A percentile compares a stretch with the other conserved stretches of the same genome.
phyloP scores from a whole-genome alignment of 805 yeast genomes.

The Tanozyma kutaoensis region DNA sequence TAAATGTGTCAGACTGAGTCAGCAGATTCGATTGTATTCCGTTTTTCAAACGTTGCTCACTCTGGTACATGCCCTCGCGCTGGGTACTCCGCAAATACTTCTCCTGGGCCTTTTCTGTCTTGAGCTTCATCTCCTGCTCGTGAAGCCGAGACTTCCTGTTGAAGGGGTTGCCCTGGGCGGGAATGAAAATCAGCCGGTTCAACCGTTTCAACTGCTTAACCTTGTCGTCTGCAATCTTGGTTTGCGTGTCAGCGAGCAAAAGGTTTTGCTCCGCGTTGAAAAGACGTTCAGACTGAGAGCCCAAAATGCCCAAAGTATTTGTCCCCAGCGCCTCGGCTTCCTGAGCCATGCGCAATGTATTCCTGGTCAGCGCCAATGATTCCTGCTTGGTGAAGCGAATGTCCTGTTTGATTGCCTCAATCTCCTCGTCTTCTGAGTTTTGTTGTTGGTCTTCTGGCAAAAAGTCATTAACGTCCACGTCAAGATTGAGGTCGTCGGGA shows the following conservation, averaged over 20 bases:
- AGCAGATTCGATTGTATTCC: constrained; percentile 40
- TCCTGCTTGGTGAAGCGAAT: constrained; percentile 77
- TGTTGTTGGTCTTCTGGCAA: constrained; percentile 21
- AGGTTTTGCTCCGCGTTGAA: constrained; percentile 69
- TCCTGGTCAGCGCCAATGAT: constrained; percentile 73
- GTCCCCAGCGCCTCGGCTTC: constrained; percentile 33
- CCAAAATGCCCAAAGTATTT: constrained; percentile 83
- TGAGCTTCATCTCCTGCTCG: constrained; percentile 59
- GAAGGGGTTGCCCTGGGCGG: constrained; percentile 75
- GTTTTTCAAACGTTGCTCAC: constrained; percentile 55
- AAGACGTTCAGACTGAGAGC: constrained; percentile 83
- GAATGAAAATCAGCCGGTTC: constrained; percentile 71
- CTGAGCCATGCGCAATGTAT: constrained; percentile 49
- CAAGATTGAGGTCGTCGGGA: no score
- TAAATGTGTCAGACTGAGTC: constrained; percentile 19
- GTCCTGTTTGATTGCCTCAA: constrained; percentile 74
- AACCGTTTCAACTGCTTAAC: constrained; percentile 68
- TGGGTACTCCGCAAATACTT: constrained; percentile 50
- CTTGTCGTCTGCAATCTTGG: constrained; percentile 66
- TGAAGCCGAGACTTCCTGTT: constrained; percentile 64
- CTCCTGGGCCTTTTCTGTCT: constrained; percentile 47
- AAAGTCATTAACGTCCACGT: constrained; percentile 20
- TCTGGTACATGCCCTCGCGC: constrained; percentile 42
- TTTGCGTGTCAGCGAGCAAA: constrained; percentile 69
- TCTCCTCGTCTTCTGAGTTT: constrained; percentile 71